phyloP scores from a whole-genome alignment of 2,329 filamentous ascomycete species.

The Chaetothyriales sp. region DNA sequence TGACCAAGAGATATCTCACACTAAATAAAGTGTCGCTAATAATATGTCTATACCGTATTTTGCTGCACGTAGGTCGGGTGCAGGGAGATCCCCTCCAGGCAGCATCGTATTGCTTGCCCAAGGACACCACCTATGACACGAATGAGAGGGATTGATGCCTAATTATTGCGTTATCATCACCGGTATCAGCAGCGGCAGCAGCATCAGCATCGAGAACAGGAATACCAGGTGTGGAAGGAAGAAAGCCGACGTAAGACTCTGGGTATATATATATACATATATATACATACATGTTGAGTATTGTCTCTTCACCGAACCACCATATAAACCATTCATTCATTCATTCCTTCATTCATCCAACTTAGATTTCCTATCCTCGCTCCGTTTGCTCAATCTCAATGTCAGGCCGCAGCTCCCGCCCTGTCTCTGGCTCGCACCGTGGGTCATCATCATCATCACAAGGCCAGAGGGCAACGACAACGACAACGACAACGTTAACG shows the following conservation, averaged over 20 bases:
- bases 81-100: not conserved
- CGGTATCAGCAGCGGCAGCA: too few relatives aligned
- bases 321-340: not conserved
- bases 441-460: not conserved
- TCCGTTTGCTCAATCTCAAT: not conserved
- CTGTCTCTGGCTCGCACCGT: not conserved
- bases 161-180: not conserved
- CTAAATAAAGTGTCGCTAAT: not conserved
- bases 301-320: too few relatives aligned
- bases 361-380: too few relatives aligned
- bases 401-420: not conserved
- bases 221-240: not conserved
- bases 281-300: not conserved
- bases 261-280: not conserved
- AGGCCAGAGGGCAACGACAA: not conserved
- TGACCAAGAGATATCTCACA: too few relatives aligned
- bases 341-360: not conserved
- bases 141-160: not conserved
- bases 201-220: not conserved
- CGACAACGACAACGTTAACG: not conserved
- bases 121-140: not conserved
- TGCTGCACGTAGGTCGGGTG: too few relatives aligned
- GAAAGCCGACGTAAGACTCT: not conserved
- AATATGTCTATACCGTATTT: too few relatives aligned
- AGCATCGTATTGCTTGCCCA: not conserved